Evolutionary conservation across 2,329 filamentous ascomycete species (phyloP).

Genomic region (Penicillium sumatraense): DNA sequence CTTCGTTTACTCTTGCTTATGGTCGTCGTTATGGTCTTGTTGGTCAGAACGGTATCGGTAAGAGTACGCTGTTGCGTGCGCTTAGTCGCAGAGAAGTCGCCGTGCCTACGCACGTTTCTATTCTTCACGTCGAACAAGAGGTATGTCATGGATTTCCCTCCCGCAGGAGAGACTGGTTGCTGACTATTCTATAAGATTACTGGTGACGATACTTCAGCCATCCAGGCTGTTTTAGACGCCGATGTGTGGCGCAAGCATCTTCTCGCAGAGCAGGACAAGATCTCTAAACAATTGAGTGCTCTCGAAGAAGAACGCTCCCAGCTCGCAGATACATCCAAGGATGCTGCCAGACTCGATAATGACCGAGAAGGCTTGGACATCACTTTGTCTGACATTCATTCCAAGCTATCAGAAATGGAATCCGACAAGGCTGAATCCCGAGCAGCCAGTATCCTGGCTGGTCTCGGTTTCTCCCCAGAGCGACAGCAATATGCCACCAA

Average conservation of each 20-base stretch:
- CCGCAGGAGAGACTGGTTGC: neutral
- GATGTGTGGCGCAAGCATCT: slow-evolving; percentile 99
- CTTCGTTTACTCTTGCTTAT: slow-evolving; percentile 85
- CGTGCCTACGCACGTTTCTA: slow-evolving; percentile 96
- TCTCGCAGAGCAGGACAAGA: slow-evolving; percentile 86
- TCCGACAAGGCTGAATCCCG: slow-evolving; percentile 97
- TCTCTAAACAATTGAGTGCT: slow-evolving; percentile 72
- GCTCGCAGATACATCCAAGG: slow-evolving; percentile 88
- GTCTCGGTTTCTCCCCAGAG: slow-evolving; percentile 94
- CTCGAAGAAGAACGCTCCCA: slow-evolving; percentile 77
- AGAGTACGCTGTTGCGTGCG: slow-evolving; percentile 91
- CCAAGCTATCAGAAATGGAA: slow-evolving; percentile 96
- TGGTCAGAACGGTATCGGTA: slow-evolving; percentile 98
- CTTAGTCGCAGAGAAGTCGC: slow-evolving; percentile 90
- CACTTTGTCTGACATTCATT: slow-evolving; percentile 87
- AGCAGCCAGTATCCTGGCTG: slow-evolving; percentile 93
- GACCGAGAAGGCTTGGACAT: slow-evolving; percentile 89
- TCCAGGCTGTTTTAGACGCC: slow-evolving; percentile 94
- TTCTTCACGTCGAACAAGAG: slow-evolving; percentile 98
- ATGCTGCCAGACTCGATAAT: slow-evolving; percentile 81
- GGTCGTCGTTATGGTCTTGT: slow-evolving; percentile 95
- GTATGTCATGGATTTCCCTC: slow-evolving; percentile 49
- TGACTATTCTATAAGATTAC: slow-evolving; percentile 65
- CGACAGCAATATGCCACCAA: slow-evolving; percentile 91
- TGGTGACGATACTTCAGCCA: slow-evolving; percentile 90